Percentiles rank a stretch among this genome's conserved stretches.
phyloP scores from a whole-genome alignment of 2,329 filamentous ascomycete species.

The Colletotrichum abscissum region DNA sequence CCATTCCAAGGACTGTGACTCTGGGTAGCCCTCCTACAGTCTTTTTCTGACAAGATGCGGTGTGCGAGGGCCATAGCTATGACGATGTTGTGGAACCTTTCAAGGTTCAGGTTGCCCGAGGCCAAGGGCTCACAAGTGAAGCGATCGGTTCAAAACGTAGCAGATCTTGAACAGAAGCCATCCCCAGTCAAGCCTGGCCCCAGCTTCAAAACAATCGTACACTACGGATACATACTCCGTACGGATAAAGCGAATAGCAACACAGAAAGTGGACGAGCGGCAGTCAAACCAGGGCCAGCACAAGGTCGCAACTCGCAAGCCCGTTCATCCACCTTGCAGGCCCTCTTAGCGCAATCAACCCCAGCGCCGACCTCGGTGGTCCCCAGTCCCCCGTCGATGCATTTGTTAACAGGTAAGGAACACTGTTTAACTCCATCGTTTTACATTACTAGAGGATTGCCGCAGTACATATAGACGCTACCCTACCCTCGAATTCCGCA shows the following conservation, averaged over 20 bases:
- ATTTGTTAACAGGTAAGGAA: slow-evolving; percentile 13
- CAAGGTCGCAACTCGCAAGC: background rate
- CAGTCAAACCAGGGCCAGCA: slow-evolving; percentile 8
- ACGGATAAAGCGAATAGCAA: background rate
- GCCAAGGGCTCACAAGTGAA: slow-evolving; percentile 12
- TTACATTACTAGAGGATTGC: too few species aligned
- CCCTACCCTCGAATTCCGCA: too few species aligned
- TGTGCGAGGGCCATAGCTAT: slow-evolving; percentile 15
- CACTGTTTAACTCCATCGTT: too few species aligned
- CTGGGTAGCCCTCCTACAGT: background rate
- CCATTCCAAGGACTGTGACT: slow-evolving; percentile 10
- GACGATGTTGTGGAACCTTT: slow-evolving; percentile 27
- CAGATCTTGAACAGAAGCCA: slow-evolving; percentile 20
- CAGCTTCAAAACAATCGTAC: background rate
- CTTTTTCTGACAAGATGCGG: slow-evolving; percentile 19
- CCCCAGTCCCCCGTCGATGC: slow-evolving; percentile 12
- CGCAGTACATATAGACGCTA: too few species aligned
- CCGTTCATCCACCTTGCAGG: slow-evolving; percentile 20
- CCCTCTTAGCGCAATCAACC: background rate
- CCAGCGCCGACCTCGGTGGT: slow-evolving; percentile 32
- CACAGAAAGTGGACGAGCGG: background rate
- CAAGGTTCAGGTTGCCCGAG: slow-evolving; percentile 18
- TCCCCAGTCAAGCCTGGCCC: slow-evolving; percentile 3
- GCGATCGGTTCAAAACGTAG: slow-evolving; percentile 26
- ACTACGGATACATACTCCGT: background rate